Base-by-base conservation (phyloP, 345 rosid species). In the Eucalyptus sp. region DNA sequence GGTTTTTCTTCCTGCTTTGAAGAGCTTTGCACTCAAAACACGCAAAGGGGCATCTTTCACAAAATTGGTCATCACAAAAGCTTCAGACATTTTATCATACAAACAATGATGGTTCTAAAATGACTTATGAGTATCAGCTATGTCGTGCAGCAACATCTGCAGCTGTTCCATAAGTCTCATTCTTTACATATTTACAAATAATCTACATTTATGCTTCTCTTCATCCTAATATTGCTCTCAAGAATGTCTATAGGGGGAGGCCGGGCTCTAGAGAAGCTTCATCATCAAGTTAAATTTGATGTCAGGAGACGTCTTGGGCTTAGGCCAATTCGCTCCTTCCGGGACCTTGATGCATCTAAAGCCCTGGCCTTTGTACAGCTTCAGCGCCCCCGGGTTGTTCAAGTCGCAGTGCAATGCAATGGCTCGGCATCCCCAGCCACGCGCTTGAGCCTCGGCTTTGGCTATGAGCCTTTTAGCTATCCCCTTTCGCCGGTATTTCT, bases 391-490 rank as follows among this genome's bases (percentile, higher is more conserved):
- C 0, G 93, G 94, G 86, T 97, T 98, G 91, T 90, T 95, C 84
- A 91, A 89, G 89, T 98, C 99, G 58, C 98, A 97, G 88, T 97
- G 99, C 94, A 98, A 93, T 15, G 97, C 96, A 44, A 97, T 88
- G 41, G 97, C 94, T 51, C 96, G 95, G 91, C 98, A 97, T 86
- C 97, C 99, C 98, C 99, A 98, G 89, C 93, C 91, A 92, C 92
- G 90, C 7, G 99, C 99, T 91, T 94, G 93, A 88, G 96, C 96
- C 93, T 98, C 98, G 29, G 98, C 99, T 90, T 94, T 95, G 68
- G 94, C 96, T 68, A 97, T 85, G 16, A 97, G 98, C 90, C 93
- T 92, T 91, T 95, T 97, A 2, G 96, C 99, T 93, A 97, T 96
- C 86, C 99, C 99, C 93, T 94, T 98, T 86, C 95, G 92, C 3